Base-by-base conservation (phyloP, 148 eudicot species). In the Nepenthes gracilis region DNA sequence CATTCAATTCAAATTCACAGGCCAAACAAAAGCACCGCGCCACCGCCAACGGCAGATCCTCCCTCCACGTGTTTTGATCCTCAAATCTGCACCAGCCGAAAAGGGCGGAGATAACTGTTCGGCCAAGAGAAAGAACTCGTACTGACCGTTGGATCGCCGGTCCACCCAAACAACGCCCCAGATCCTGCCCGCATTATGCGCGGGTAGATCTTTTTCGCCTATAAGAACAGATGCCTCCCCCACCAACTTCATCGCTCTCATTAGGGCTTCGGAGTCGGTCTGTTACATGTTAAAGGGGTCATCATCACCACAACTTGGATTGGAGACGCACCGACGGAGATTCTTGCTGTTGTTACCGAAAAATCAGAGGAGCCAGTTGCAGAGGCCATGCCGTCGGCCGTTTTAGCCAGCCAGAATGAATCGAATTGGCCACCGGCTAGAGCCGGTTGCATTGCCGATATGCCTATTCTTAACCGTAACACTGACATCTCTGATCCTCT, bases 331-430 rank as follows among this genome's bases (percentile, higher is more conserved):
- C 37, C 36, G 52, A 36, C 8, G 33, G 43, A 58, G 9, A 48
- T 11, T 33, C 9, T 65, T 35, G 56, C 62, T 55, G 59, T 12
- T 43, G 8, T 67, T 33, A 53, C 61, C 65, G 75, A 64, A 49
- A 65, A 43, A 50, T 50, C 37, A 60, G 58, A 55, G 58, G 58
- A 23, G 11, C 12, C 58, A 7, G 37, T 55, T 35, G 5, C 36
- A 35, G 38, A 60, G 74, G 65, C 59, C 12, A 82, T 82, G 87
- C 75, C 83, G 63, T 78, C 83, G 35, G 78, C 77, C 15, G 66
- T 78, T 50, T 47, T 76, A 37, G 64, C 70, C 6, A 64, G 67
- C 43, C 43, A 64, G 43, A 75, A 78, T 74, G 78, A 75, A n/a
- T 47, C 65, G 35, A 58, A 68, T 57, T 74, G 72, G 71, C 55